Evolutionary conservation across 2,329 filamentous ascomycete genomes (phyloP).

Genomic region (Plenodomus lindquistii): DNA sequence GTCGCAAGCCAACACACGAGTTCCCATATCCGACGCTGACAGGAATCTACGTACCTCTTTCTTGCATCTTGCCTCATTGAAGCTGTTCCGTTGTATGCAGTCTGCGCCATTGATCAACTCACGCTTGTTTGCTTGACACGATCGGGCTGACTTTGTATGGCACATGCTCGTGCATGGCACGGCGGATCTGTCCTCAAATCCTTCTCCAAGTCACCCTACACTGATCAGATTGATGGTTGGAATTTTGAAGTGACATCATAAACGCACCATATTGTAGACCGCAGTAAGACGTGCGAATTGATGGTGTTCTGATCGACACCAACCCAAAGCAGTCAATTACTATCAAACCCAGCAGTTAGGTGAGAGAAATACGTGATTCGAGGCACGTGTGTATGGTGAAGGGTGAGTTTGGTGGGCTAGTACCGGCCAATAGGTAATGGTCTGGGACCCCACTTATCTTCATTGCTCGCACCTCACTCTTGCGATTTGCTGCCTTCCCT

Average conservation of each 20-base stretch:
- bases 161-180: constrained; percentile 86
- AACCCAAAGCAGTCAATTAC: not conserved
- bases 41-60: constrained; percentile 45
- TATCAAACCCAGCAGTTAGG: not conserved
- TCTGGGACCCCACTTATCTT: constrained; percentile 34
- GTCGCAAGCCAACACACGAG: not conserved
- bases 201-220: constrained; percentile 60
- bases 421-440: constrained; percentile 17
- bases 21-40: not conserved
- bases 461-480: constrained; percentile 31
- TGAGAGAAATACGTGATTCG: constrained; percentile 3
- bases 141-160: constrained; percentile 73
- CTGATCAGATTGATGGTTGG: constrained; percentile 9
- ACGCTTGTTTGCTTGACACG: not conserved
- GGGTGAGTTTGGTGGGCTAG: constrained; percentile 19
- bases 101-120: constrained; percentile 53
- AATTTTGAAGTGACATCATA: constrained; percentile 29
- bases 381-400: constrained; percentile 5
- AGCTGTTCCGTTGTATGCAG: constrained; percentile 82
- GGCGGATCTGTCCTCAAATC: constrained; percentile 76
- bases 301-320: too few relatives aligned
- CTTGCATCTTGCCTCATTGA: constrained; percentile 83
- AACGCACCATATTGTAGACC: constrained; percentile 28
- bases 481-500: constrained; percentile 20
- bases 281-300: not conserved